Percentiles rank a stretch among this genome's conserved stretches.
phyloP scores from a whole-genome alignment of 306 rosid genomes.

The Mimosa pudica region DNA sequence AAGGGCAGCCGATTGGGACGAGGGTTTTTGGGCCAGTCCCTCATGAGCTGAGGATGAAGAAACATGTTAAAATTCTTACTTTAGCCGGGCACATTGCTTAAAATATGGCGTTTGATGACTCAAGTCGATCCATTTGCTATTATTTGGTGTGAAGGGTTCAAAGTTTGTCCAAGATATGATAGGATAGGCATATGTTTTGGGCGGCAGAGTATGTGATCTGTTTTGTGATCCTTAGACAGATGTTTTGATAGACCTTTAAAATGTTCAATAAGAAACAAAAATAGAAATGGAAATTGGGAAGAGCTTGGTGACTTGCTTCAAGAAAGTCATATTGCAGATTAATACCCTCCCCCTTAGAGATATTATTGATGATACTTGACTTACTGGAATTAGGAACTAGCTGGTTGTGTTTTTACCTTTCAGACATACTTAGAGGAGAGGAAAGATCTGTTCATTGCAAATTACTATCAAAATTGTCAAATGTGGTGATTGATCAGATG shows the following conservation, averaged over 20 bases:
- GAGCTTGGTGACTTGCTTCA: neutral
- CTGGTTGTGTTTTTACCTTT: no score
- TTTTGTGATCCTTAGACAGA: neutral
- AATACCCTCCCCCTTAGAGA: no score
- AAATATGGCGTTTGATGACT: neutral
- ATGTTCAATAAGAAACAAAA: neutral
- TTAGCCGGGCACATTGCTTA: constrained; percentile 82
- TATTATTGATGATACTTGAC: no score
- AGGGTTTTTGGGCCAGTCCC: constrained; percentile 94
- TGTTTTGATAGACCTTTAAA: neutral
- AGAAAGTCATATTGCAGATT: no score
- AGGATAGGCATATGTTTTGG: neutral
- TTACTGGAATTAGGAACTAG: no score
- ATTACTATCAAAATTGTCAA: no score
- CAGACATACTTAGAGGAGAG: no score
- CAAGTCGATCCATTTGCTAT: neutral
- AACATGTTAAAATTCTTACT: constrained; percentile 90
- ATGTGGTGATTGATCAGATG: no score
- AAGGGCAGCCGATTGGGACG: constrained; percentile 92
- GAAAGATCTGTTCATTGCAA: no score
- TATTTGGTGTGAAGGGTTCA: constrained; percentile 4
- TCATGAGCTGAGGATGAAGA: constrained; percentile 81
- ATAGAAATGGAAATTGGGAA: neutral
- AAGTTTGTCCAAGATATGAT: neutral
- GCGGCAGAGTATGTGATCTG: neutral